These are phyloP conservation scores for Scheffersomyces stipitis DNA, from an alignment of 805 yeast species.

Conservation along the genomic window DNA sequence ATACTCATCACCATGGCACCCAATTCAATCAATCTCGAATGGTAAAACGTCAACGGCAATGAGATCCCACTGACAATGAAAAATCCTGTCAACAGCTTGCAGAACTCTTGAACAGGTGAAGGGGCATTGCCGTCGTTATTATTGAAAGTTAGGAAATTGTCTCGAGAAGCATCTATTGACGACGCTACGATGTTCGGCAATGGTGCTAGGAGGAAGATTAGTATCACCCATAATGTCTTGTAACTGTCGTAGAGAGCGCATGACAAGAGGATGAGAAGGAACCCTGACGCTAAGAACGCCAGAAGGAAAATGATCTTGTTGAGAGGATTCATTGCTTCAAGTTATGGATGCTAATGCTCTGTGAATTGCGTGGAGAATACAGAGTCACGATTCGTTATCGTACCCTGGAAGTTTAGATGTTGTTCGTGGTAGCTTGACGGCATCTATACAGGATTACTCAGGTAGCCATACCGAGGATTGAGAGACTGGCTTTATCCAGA, in stretches of 20 bases:
- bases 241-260: slow-evolving; percentile 47
- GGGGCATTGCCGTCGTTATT: slow-evolving; percentile 39
- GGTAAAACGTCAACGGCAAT: slow-evolving; percentile 43
- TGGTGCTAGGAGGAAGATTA: slow-evolving; percentile 44
- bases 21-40: slow-evolving; percentile 32
- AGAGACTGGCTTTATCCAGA: too few relatives aligned
- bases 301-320: slow-evolving; percentile 47
- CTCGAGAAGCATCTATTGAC: slow-evolving; percentile 37
- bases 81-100: slow-evolving; percentile 40
- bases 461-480: too few relatives aligned
- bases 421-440: too few relatives aligned
- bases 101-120: slow-evolving; percentile 36
- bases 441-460: too few relatives aligned
- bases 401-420: too few relatives aligned
- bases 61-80: slow-evolving; percentile 45
- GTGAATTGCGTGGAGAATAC: too few relatives aligned
- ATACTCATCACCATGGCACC: slow-evolving; percentile 46
- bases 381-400: too few relatives aligned
- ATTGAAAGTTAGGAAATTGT: slow-evolving; percentile 45
- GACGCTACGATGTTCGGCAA: slow-evolving; percentile 42
- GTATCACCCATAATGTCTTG: slow-evolving; percentile 42
- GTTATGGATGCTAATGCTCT: too few relatives aligned
- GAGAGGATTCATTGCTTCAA: slow-evolving; percentile 41
- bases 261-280: slow-evolving; percentile 41
- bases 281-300: slow-evolving; percentile 47